Percentiles rank a stretch among this genome's conserved stretches.
These are phyloP conservation scores for Staphylotrichum tortipilum DNA, from an alignment of 495 filamentous ascomycete species.

Conservation along the genomic window DNA sequence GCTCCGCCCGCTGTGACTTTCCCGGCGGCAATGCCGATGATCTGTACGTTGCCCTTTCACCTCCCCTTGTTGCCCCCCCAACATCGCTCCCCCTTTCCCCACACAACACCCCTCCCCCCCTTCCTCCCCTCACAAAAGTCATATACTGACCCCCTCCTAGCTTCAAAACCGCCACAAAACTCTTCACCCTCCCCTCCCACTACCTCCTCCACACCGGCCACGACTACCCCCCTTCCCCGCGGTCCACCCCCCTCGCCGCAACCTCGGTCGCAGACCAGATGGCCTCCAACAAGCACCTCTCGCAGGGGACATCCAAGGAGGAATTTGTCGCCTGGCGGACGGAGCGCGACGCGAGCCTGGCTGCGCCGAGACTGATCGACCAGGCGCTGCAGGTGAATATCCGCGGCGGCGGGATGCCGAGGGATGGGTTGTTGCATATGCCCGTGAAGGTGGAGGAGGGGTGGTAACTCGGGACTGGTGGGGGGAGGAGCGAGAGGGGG, in stretches of 20 bases:
- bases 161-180: constrained; percentile 31
- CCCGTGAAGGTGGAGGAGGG: constrained; percentile 29
- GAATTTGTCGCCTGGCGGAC: constrained; percentile 43
- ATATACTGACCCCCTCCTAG: neutral
- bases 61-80: too few species aligned
- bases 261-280: constrained; percentile 45
- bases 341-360: constrained; percentile 40
- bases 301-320: constrained; percentile 27
- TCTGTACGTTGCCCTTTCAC: constrained; percentile 25
- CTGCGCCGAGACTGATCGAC: constrained; percentile 46
- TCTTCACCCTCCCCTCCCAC: constrained; percentile 39
- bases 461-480: too few species aligned
- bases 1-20: constrained; percentile 53
- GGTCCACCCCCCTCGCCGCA: constrained; percentile 29
- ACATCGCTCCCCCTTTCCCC: too few species aligned
- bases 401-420: constrained; percentile 44
- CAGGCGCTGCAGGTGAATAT: constrained; percentile 53
- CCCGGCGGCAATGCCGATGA: constrained; percentile 43
- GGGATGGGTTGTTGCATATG: constrained; percentile 34
- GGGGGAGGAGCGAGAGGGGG: too few species aligned
- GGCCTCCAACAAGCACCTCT: constrained; percentile 45
- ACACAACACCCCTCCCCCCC: neutral
- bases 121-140: too few species aligned
- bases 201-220: constrained; percentile 45
- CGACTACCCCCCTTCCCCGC: constrained; percentile 36